Evolutionary conservation across 2,329 filamentous ascomycete species (phyloP).

Genomic region (Huntiella omanensis): DNA sequence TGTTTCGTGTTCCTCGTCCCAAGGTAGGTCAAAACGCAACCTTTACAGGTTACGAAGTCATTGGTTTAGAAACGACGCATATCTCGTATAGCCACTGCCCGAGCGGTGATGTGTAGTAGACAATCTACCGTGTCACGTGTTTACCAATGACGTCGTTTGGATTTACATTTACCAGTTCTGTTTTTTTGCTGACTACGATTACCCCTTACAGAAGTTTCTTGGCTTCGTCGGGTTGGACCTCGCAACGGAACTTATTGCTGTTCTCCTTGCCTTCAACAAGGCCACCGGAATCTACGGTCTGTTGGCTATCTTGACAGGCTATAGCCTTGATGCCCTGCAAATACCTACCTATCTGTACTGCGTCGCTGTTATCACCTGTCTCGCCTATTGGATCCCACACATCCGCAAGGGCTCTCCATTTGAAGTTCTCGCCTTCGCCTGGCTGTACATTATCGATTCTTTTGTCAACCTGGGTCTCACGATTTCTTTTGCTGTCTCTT

Average conservation of each 20-base stretch:
- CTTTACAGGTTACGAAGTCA: not conserved
- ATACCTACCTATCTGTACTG: conserved; percentile 87
- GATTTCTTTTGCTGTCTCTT: conserved; percentile 59
- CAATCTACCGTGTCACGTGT: not conserved
- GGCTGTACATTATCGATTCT: conserved; percentile 70
- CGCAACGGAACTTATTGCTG: conserved; percentile 66
- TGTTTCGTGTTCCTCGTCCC: conserved; percentile 21
- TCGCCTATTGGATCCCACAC: conserved; percentile 55
- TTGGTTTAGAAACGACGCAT: not conserved
- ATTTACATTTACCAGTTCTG: not conserved
- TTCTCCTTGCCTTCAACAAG: conserved; percentile 79
- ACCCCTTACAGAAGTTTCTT: conserved; percentile 49
- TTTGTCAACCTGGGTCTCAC: conserved; percentile 70
- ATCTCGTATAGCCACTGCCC: too few species aligned
- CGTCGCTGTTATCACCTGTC: conserved; percentile 46
- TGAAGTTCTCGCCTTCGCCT: conserved; percentile 63
- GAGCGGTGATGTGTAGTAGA: not conserved
- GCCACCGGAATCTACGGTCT: conserved; percentile 79
- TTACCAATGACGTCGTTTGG: not conserved
- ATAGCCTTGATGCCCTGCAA: conserved; percentile 63
- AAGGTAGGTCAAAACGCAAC: conserved; percentile 18
- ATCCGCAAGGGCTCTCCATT: conserved; percentile 64
- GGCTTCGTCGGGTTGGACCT: conserved; percentile 73
- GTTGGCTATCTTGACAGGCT: conserved; percentile 74
- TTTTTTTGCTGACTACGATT: not conserved